Percentiles rank a stretch among this genome's conserved stretches.
phyloP scores from a whole-genome alignment of 176 grass and related monocot species.

The Oryza glumipatula region DNA sequence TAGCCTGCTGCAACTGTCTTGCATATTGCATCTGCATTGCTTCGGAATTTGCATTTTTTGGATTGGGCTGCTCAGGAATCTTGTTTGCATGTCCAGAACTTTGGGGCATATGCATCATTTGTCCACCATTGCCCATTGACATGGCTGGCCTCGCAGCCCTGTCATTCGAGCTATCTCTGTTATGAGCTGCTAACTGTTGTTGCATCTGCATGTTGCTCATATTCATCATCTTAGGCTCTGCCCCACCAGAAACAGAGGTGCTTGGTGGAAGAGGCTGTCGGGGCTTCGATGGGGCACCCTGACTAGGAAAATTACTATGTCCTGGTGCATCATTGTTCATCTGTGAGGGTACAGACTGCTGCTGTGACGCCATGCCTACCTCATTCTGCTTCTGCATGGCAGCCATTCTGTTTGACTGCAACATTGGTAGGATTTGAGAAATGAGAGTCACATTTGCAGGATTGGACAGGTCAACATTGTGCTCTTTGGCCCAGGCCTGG shows the following conservation, averaged over 20 bases:
- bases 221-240: slow-evolving; percentile 62
- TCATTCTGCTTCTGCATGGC: slow-evolving; percentile 73
- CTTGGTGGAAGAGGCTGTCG: slow-evolving; percentile 50
- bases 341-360: slow-evolving; percentile 61
- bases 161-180: slow-evolving; percentile 63
- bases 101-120: slow-evolving; percentile 53
- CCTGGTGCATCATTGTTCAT: slow-evolving; percentile 61
- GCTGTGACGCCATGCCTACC: slow-evolving; percentile 51
- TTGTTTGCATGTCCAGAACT: slow-evolving; percentile 54
- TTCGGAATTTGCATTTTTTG: slow-evolving; percentile 63
- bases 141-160: slow-evolving; percentile 58
- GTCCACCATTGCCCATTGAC: slow-evolving; percentile 50
- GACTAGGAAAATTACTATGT: slow-evolving; percentile 51
- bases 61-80: slow-evolving; percentile 55
- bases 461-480: slow-evolving; percentile 86
- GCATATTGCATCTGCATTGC: slow-evolving; percentile 60
- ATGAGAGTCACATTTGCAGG: slow-evolving; percentile 77
- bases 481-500: slow-evolving; percentile 88
- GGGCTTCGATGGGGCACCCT: slow-evolving; percentile 56
- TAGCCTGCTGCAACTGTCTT: slow-evolving; percentile 67
- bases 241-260: slow-evolving; percentile 53
- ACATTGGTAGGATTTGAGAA: slow-evolving; percentile 79
- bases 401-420: slow-evolving; percentile 61
- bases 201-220: slow-evolving; percentile 66
- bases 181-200: slow-evolving; percentile 53